Conservation (phyloP, 352 stramenopile genomes). For the Phytophthora sansomeana region DNA sequence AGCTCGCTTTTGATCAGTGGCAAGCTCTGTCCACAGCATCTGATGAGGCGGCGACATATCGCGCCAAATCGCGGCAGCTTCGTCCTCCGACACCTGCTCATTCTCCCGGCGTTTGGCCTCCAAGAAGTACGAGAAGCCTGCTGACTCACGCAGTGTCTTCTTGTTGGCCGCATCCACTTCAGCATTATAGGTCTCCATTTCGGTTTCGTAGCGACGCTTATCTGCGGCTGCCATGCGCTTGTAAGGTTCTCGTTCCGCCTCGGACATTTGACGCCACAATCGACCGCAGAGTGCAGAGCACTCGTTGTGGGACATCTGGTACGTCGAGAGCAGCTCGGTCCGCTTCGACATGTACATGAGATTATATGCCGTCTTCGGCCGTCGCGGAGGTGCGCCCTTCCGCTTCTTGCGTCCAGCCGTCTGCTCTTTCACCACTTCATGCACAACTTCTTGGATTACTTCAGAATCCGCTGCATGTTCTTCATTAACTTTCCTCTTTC, state of each 20-base stretch:
- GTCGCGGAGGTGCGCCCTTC: slow-evolving; percentile 36
- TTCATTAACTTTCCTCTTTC: slow-evolving; percentile 19
- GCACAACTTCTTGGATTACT: not conserved
- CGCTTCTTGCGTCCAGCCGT: slow-evolving; percentile 29
- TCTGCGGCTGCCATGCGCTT: slow-evolving; percentile 61
- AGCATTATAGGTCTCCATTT: slow-evolving; percentile 43
- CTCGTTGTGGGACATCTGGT: slow-evolving; percentile 77
- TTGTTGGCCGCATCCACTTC: slow-evolving; percentile 23
- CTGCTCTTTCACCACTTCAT: slow-evolving; percentile 6
- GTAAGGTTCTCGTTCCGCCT: slow-evolving; percentile 58
- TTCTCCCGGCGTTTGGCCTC: slow-evolving; percentile 40
- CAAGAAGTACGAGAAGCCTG: slow-evolving; percentile 49
- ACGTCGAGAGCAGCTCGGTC: slow-evolving; percentile 53
- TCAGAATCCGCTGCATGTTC: not conserved
- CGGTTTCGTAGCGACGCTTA: slow-evolving; percentile 54
- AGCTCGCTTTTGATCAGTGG: slow-evolving; percentile 19
- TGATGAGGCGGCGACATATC: slow-evolving; percentile 47
- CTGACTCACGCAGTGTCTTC: slow-evolving; percentile 25
- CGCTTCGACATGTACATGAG: slow-evolving; percentile 72
- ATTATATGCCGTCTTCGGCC: slow-evolving; percentile 64
- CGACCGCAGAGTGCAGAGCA: slow-evolving; percentile 63
- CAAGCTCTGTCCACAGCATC: slow-evolving; percentile 48
- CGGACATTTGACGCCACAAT: slow-evolving; percentile 68
- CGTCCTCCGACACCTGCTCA: slow-evolving; percentile 31
- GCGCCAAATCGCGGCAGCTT: slow-evolving; percentile 44